These are phyloP conservation scores for Pythium brachiatum DNA, from an alignment of 352 stramenopile genomes.

Conservation along the genomic window DNA sequence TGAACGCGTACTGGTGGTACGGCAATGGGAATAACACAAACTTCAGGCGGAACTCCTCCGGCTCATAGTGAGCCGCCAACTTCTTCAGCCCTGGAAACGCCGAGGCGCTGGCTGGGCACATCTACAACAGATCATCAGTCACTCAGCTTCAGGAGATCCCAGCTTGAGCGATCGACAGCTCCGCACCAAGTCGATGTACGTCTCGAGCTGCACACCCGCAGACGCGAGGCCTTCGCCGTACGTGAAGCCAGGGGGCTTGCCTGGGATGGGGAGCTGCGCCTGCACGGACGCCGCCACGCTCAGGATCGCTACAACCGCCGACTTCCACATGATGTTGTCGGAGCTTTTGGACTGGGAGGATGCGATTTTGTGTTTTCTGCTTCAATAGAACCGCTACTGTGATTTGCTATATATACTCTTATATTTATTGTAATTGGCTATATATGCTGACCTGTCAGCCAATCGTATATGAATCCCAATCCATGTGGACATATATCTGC, in stretches of 20 bases:
- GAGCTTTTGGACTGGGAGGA: not conserved
- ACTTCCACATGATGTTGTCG: slow-evolving; percentile 22
- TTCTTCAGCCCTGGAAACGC: slow-evolving; percentile 69
- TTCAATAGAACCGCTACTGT: slow-evolving; percentile 6
- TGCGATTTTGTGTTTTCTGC: not conserved
- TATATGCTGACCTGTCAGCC: slow-evolving; percentile 5
- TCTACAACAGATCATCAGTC: slow-evolving; percentile 24
- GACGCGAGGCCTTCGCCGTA: slow-evolving; percentile 44
- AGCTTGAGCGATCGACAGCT: not conserved
- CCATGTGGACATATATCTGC: not conserved
- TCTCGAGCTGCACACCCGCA: slow-evolving; percentile 76
- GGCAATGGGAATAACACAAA: slow-evolving; percentile 79
- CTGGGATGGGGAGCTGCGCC: slow-evolving; percentile 62
- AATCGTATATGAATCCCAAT: not conserved
- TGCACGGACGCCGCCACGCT: slow-evolving; percentile 14
- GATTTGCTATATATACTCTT: slow-evolving; percentile 25
- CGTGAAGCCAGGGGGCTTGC: slow-evolving; percentile 61
- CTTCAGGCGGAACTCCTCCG: slow-evolving; percentile 55
- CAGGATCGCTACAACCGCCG: slow-evolving; percentile 17
- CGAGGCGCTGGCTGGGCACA: slow-evolving; percentile 72
- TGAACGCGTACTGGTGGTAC: slow-evolving; percentile 77
- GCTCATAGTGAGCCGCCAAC: slow-evolving; percentile 49
- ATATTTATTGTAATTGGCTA: slow-evolving; percentile 6
- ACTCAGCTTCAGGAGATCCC: too few species aligned
- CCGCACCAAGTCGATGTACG: slow-evolving; percentile 74